Base-by-base conservation (phyloP, 2,329 filamentous ascomycete species). In the Tolypocladium tundrense region DNA sequence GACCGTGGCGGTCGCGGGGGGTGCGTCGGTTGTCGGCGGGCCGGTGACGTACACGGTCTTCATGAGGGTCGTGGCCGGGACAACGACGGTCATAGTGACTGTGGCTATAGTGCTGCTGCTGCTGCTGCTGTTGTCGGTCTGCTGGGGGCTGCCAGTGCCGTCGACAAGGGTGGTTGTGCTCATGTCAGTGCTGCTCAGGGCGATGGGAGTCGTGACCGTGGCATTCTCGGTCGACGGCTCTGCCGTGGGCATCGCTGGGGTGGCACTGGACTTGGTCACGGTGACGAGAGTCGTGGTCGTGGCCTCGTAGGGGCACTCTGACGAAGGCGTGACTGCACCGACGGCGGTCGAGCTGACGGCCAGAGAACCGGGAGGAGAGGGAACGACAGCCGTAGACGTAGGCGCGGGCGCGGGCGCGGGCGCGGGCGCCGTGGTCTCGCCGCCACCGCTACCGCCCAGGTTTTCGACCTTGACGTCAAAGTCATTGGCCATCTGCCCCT, bases 401-500 rank as follows among this genome's bases (percentile, higher is more conserved):
- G 48, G 48, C 13, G 2, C 24, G 24, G 24, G 48, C 13, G 27
- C 27, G 27, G 27, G 27, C 27, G 27, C 27, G 27, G 27, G 27
- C 27, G 19, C 31, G 8, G 48, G 48, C 9, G 48, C 31, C 10
- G 19, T 9, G 5, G 48, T n/a, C 48, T 24, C 43, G 37, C 66
- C 62, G 61, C 64, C 40, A 60, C 63, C 42, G 41, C 53, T 61
- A 14, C 62, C 62, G 13, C 63, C 58, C 19, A 58, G 48, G 48
- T 58, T 66, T 42, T 70, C 65, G 27, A 79, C 69, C 40, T 70
- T 63, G 57, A 82, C 77, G 55, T 76, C 69, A 62, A 76, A 82
- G 64, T 74, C 72, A 60, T 70, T 74, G 40, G 62, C 60, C 66
- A 81, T 75, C 69, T 82, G 78, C 4, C 65, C 65, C 59, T 73